These are phyloP conservation scores for Henckelia pumila DNA, from an alignment of 257 asterid genomes.

Conservation along the genomic window DNA sequence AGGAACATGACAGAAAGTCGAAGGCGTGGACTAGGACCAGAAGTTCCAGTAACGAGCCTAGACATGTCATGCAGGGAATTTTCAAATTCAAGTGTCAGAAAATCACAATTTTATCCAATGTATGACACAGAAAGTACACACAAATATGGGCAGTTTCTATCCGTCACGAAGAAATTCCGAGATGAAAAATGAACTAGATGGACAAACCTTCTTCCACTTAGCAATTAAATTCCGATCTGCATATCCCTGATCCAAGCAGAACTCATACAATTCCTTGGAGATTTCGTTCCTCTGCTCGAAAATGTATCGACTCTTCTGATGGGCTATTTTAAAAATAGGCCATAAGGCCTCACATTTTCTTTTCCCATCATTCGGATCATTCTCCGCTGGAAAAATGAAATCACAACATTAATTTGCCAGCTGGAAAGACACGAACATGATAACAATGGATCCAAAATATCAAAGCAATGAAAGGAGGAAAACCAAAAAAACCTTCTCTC, in stretches of 20 bases:
- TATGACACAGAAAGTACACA: too few species aligned
- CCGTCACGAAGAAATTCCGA: neutral
- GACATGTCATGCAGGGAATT: too few species aligned
- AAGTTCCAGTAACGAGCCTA: too few species aligned
- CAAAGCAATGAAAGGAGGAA: too few species aligned
- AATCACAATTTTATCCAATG: too few species aligned
- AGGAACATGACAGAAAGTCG: too few species aligned
- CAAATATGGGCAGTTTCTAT: too few species aligned
- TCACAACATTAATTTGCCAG: too few species aligned
- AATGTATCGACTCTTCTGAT: slow-evolving; percentile 46
- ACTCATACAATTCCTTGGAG: slow-evolving; percentile 43
- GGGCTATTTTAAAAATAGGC: slow-evolving; percentile 50
- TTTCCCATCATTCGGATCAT: slow-evolving; percentile 46
- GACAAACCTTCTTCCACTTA: slow-evolving; percentile 44
- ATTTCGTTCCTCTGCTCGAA: slow-evolving; percentile 44
- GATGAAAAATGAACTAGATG: neutral
- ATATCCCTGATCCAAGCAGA: slow-evolving; percentile 48
- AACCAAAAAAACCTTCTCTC: slow-evolving; percentile 43
- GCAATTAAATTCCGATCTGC: slow-evolving; percentile 48
- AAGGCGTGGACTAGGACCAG: too few species aligned
- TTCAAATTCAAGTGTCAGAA: too few species aligned
- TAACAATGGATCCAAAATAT: too few species aligned
- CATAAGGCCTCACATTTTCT: slow-evolving; percentile 45
- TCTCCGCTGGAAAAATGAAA: slow-evolving; percentile 33
- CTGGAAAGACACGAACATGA: too few species aligned